Base-by-base conservation (phyloP, 805 yeast species). In the Kodamaea fukazawae region DNA sequence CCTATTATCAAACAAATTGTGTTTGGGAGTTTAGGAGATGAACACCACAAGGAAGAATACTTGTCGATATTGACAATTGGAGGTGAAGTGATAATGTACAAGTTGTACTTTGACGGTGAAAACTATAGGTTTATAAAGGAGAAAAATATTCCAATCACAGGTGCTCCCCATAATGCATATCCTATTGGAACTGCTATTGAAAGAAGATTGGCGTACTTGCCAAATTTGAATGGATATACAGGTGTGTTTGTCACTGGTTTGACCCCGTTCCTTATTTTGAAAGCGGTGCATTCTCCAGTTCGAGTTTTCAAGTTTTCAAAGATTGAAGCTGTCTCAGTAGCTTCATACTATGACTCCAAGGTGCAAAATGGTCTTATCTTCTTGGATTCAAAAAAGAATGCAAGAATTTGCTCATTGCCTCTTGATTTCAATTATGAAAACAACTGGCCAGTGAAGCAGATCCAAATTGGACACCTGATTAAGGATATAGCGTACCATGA, bases 111-210 rank as follows among this genome's bases (percentile, higher is more conserved):
- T 44, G 78, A 71, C 49, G 74, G 75, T 12, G 71, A 59, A 17
- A 65, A 61, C 45, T 72, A 57, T 46, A 59, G 54, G 35, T 67
- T 72, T 28, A 46, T 53, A 36, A 77, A 73, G 54, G 73, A 66
- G 41, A 69, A 62, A 51, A 75, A 71, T 43, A 55, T 65, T 35
- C 50, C 62, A 3, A 71, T 83, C 8, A 79, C 87, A 1, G 95
- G 95, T 40, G 93, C 91, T 0, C 91, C 93, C 1, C 83, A 79
- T 40, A 84, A 84, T 57, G 84, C 90, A 1, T 83, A 79, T 51
- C 72, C 85, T 1, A 71, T 76, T 42, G 86, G 86, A 31, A 83
- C 83, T 1, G 71, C 70, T 4, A 73, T 84, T 33, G 95, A 86
- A 58, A 73, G 93, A 59, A 75, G 78, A 43, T 64, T 82, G 61